These are phyloP conservation scores for Oleoguttula mirabilis DNA, from an alignment of 495 filamentous ascomycete genomes.

Conservation along the genomic window DNA sequence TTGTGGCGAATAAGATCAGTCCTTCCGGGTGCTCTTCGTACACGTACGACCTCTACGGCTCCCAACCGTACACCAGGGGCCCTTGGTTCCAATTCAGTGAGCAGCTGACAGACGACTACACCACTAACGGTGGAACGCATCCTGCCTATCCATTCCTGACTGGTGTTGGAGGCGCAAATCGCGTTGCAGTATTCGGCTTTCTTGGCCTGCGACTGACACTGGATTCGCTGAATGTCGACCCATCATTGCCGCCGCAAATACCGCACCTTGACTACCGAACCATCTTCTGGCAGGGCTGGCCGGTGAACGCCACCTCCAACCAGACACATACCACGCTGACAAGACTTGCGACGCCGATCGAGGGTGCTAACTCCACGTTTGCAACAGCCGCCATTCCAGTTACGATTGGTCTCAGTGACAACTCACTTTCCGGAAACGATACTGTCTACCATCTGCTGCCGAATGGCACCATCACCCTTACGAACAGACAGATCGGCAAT, in stretches of 20 bases:
- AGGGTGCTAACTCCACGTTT: slow-evolving; percentile 32
- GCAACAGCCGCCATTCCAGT: slow-evolving; percentile 42
- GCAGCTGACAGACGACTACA: slow-evolving; percentile 54
- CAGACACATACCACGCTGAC: slow-evolving; percentile 52
- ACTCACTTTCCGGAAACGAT: slow-evolving; percentile 11
- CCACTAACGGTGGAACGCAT: slow-evolving; percentile 53
- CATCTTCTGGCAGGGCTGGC: slow-evolving; percentile 59
- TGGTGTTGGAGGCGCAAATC: slow-evolving; percentile 51
- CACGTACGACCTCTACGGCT: slow-evolving; percentile 49
- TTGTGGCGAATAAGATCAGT: slow-evolving; percentile 47
- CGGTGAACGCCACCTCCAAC: slow-evolving; percentile 51
- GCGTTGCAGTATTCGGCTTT: slow-evolving; percentile 50
- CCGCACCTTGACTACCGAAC: slow-evolving; percentile 49
- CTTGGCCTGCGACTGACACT: slow-evolving; percentile 45
- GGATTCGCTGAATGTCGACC: slow-evolving; percentile 45
- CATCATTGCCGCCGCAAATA: slow-evolving; percentile 50
- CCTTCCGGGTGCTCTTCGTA: slow-evolving; percentile 50
- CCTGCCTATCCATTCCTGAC: slow-evolving; percentile 59
- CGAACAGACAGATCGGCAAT: slow-evolving; percentile 42
- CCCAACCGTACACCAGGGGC: slow-evolving; percentile 41
- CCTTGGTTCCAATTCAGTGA: slow-evolving; percentile 55
- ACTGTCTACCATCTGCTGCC: slow-evolving; percentile 37
- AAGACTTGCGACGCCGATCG: slow-evolving; percentile 29
- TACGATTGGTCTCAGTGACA: slow-evolving; percentile 21
- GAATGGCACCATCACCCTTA: slow-evolving; percentile 41